Percentiles rank a stretch among this genome's conserved stretches.
phyloP scores from a whole-genome alignment of 352 stramenopile genomes.

The Halophytophthora polymorphica region DNA sequence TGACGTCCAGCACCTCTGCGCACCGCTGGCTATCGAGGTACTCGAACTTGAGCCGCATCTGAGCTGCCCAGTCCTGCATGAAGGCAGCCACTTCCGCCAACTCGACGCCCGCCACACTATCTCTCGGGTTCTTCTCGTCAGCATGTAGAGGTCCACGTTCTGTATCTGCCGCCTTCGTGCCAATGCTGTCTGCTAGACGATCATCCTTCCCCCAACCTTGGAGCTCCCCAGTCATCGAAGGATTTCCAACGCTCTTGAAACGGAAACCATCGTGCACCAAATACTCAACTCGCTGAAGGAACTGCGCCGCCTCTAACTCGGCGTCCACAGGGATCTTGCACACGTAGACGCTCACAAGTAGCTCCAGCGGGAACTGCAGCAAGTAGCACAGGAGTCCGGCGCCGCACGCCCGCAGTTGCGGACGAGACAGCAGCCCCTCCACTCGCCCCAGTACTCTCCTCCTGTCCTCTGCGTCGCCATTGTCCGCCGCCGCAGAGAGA shows the following conservation, averaged over 20 bases:
- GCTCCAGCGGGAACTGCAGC: conserved; percentile 42
- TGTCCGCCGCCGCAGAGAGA: conserved; percentile 28
- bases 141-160: not conserved
- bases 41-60: conserved; percentile 51
- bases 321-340: conserved; percentile 20
- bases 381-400: conserved; percentile 25
- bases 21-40: conserved; percentile 34
- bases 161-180: not conserved
- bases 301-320: conserved; percentile 15
- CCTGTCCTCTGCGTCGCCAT: conserved; percentile 10
- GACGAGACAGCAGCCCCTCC: conserved; percentile 14
- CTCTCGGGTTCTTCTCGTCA: not conserved
- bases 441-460: conserved; percentile 20
- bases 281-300: conserved; percentile 18
- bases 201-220: too few species aligned
- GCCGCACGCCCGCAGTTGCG: conserved; percentile 17
- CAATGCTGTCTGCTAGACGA: not conserved
- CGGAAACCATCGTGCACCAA: conserved; percentile 8
- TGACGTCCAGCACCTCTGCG: conserved; percentile 14
- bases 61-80: conserved; percentile 29
- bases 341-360: conserved; percentile 35
- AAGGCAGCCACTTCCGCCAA: conserved; percentile 23
- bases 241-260: not conserved
- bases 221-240: too few species aligned
- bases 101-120: not conserved